Percentiles rank a stretch among this genome's conserved stretches.
These are phyloP conservation scores for Trichoderma gamsii DNA, from an alignment of 495 filamentous ascomycete species.

Conservation along the genomic window DNA sequence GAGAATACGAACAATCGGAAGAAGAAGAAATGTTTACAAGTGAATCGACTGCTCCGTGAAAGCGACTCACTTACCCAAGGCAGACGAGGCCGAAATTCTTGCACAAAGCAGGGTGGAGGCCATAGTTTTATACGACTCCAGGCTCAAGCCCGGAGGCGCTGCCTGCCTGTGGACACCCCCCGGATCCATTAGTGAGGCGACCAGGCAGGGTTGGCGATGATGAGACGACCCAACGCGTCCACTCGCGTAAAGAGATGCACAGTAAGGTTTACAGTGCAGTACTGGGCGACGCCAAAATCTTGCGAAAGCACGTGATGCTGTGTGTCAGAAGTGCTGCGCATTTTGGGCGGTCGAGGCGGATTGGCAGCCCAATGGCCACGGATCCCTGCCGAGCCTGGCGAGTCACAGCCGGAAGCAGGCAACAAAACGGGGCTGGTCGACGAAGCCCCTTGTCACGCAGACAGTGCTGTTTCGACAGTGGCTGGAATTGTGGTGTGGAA, in stretches of 20 bases:
- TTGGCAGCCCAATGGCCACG: constrained; percentile 3
- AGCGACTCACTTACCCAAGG: not conserved
- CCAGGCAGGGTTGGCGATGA: constrained; percentile 13
- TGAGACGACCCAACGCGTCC: constrained; percentile 10
- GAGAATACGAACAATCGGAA: not conserved
- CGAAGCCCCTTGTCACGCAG: not conserved
- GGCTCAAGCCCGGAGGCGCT: not conserved
- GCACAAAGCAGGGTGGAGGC: not conserved
- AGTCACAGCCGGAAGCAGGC: not conserved
- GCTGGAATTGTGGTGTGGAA: not conserved
- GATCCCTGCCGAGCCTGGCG: not conserved
- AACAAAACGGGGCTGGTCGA: not conserved
- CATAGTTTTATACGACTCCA: not conserved
- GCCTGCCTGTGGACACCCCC: constrained; percentile 9
- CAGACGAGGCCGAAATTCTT: not conserved
- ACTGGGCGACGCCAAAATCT: constrained; percentile 4
- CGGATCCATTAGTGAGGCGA: constrained; percentile 9
- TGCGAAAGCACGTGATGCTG: constrained; percentile 15
- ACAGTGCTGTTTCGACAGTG: not conserved
- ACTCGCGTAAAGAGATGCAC: not conserved
- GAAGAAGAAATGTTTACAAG: not conserved
- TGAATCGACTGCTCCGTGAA: not conserved
- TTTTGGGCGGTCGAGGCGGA: not conserved
- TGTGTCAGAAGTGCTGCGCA: not conserved
- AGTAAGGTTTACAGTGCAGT: not conserved